Percentiles rank a stretch among this genome's conserved stretches.
Conservation (phyloP, 2,329 filamentous ascomycete species). For the Thelonectria rubi region DNA sequence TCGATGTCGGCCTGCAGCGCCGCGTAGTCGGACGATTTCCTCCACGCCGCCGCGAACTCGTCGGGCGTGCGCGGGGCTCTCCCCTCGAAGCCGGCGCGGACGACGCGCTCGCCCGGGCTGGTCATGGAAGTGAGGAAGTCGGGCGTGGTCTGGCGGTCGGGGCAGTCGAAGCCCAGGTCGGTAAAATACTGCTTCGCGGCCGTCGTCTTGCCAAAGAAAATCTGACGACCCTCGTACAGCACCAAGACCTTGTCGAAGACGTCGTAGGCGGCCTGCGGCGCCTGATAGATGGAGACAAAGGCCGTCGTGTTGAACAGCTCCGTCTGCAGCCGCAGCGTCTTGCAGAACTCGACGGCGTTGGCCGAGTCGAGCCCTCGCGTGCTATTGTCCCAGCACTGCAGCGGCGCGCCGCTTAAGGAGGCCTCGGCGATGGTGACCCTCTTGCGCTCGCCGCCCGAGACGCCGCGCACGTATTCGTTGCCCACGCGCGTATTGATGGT, state of each 20-base stretch:
- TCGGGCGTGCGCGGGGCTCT: conserved; percentile 48
- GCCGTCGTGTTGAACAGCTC: conserved; percentile 67
- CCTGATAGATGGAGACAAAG: conserved; percentile 72
- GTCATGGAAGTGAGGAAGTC: conserved; percentile 72
- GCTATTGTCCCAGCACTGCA: conserved; percentile 77
- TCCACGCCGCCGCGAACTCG: conserved; percentile 50
- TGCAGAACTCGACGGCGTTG: conserved; percentile 73
- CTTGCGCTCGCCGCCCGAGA: conserved; percentile 62
- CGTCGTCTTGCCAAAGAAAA: conserved; percentile 52
- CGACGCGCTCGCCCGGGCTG: conserved; percentile 45
- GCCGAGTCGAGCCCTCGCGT: conserved; percentile 71
- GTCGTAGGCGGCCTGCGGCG: conserved; percentile 51
- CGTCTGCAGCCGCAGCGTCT: conserved; percentile 66
- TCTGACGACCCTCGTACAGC: conserved; percentile 73
- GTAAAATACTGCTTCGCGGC: conserved; percentile 41
- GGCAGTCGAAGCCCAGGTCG: conserved; percentile 64
- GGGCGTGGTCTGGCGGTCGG: conserved; percentile 67
- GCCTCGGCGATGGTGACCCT: conserved; percentile 51
- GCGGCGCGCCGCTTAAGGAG: conserved; percentile 48
- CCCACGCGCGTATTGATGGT: conserved; percentile 74
- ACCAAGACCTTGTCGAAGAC: conserved; percentile 75
- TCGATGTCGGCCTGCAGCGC: conserved; percentile 60
- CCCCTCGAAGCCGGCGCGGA: conserved; percentile 45
- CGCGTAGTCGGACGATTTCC: conserved; percentile 28
- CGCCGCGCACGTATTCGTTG: conserved; percentile 72